A percentile compares a stretch with the other conserved stretches of the same genome.
phyloP scores from a whole-genome alignment of 2,329 filamentous ascomycete genomes.

The Pseudocercospora pini-densiflorae region DNA sequence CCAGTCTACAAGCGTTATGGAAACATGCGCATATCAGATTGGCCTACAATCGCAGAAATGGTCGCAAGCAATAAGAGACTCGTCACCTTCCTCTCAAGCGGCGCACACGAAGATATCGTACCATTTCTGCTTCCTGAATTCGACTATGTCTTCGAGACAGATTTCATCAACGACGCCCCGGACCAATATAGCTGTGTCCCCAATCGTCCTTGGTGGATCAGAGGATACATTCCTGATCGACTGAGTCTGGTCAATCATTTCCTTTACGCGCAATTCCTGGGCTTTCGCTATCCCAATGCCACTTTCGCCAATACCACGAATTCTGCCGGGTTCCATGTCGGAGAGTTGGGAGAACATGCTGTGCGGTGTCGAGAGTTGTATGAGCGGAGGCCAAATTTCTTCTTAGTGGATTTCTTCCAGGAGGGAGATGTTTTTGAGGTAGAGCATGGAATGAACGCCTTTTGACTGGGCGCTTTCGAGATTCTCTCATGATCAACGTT shows the following conservation, averaged over 20 bases:
- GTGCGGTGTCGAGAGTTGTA: conserved; percentile 45
- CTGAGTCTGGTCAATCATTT: conserved; percentile 56
- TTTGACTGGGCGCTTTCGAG: conserved; percentile 14
- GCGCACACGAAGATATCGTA: conserved; percentile 43
- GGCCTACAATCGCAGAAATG: conserved; percentile 50
- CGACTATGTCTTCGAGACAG: conserved; percentile 53
- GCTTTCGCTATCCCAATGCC: conserved; percentile 49
- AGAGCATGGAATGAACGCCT: conserved; percentile 37
- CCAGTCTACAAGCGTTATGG: conserved; percentile 28
- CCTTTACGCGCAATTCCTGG: conserved; percentile 49
- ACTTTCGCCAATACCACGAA: conserved; percentile 48
- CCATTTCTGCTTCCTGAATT: conserved; percentile 45
- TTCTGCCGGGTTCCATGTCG: conserved; percentile 43
- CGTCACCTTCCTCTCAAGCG: conserved; percentile 51
- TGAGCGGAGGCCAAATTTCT: conserved; percentile 46
- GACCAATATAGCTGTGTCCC: conserved; percentile 45
- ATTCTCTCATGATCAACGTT: background rate
- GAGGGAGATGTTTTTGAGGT: conserved; percentile 37
- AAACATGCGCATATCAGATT: conserved; percentile 42
- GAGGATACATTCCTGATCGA: conserved; percentile 42
- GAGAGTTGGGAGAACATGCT: conserved; percentile 51
- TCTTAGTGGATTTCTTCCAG: conserved; percentile 47
- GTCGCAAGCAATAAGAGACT: conserved; percentile 48
- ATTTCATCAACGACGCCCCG: conserved; percentile 41
- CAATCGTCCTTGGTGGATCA: conserved; percentile 46